phyloP scores from a whole-genome alignment of 305 asterid species.

The Solanum hybrid region DNA sequence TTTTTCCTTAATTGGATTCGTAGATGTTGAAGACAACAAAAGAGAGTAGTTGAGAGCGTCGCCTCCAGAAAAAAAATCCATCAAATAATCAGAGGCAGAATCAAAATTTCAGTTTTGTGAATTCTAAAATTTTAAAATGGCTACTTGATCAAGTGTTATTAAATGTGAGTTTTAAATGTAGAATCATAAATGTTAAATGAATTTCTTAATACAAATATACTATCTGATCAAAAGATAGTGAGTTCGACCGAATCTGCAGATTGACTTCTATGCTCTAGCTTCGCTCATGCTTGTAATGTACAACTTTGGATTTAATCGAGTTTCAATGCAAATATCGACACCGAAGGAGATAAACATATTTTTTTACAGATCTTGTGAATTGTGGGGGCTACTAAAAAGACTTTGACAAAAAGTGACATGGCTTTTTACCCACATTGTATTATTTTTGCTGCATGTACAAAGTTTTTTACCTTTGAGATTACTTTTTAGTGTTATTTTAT shows the following conservation, averaged over 20 bases:
- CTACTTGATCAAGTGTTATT: neutral
- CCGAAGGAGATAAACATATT: neutral
- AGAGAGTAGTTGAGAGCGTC: neutral
- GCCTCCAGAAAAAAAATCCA: neutral
- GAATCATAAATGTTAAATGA: neutral
- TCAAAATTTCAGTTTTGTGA: neutral
- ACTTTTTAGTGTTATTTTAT: neutral
- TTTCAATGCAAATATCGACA: fast-evolving
- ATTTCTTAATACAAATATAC: neutral
- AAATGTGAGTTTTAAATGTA: neutral
- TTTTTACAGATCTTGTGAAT: conserved; percentile 64
- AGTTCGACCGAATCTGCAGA: fast-evolving
- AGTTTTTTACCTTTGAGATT: neutral
- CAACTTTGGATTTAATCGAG: neutral
- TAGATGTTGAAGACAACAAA: neutral
- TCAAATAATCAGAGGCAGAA: neutral
- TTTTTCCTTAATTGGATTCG: neutral
- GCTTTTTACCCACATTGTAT: conserved; percentile 12
- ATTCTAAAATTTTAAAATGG: neutral
- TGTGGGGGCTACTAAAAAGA: conserved; percentile 44
- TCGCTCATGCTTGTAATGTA: neutral
- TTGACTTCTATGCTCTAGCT: neutral
- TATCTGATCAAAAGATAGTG: neutral
- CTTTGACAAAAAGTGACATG: conserved; percentile 46
- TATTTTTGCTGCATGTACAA: conserved; percentile 9